phyloP scores from a whole-genome alignment of 768 basidiomycete species.

The Zangia roseola region DNA sequence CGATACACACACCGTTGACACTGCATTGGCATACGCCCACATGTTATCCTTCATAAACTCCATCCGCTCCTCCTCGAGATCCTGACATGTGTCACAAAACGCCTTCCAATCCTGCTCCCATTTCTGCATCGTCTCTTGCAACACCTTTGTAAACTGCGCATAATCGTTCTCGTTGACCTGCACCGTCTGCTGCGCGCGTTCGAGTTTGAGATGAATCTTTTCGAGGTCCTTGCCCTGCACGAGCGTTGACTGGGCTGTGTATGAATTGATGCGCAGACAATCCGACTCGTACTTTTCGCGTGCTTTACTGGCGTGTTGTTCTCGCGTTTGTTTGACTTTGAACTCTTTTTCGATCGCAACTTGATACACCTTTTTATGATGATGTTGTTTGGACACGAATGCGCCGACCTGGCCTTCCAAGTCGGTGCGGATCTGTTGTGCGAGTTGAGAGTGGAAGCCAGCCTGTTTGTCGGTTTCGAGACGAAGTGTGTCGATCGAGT shows the following conservation, averaged over 20 bases:
- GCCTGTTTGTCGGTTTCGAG: slow-evolving; percentile 85
- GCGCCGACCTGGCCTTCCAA: slow-evolving; percentile 64
- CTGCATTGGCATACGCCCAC: slow-evolving; percentile 94
- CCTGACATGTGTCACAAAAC: slow-evolving; percentile 94
- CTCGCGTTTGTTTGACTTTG: slow-evolving; percentile 86
- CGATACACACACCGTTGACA: slow-evolving; percentile 92
- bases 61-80: slow-evolving; percentile 92
- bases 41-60: slow-evolving; percentile 94
- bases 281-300: slow-evolving; percentile 93
- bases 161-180: slow-evolving; percentile 91
- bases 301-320: slow-evolving; percentile 82
- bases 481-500: slow-evolving; percentile 75
- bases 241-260: slow-evolving; percentile 86
- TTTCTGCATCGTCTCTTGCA: slow-evolving; percentile 74
- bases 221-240: slow-evolving; percentile 94
- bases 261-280: slow-evolving; percentile 90
- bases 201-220: slow-evolving; percentile 82
- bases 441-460: slow-evolving; percentile 66
- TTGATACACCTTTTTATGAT: slow-evolving; percentile 75
- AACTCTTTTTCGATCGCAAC: slow-evolving; percentile 83
- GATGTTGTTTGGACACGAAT: slow-evolving; percentile 63
- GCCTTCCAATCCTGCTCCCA: slow-evolving; percentile 95
- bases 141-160: slow-evolving; percentile 75
- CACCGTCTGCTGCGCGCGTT: slow-evolving; percentile 86
- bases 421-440: slow-evolving; percentile 71